Evolutionary conservation across 2,329 filamentous ascomycete genomes (phyloP).

Genomic region (Xylariaceae sp.): DNA sequence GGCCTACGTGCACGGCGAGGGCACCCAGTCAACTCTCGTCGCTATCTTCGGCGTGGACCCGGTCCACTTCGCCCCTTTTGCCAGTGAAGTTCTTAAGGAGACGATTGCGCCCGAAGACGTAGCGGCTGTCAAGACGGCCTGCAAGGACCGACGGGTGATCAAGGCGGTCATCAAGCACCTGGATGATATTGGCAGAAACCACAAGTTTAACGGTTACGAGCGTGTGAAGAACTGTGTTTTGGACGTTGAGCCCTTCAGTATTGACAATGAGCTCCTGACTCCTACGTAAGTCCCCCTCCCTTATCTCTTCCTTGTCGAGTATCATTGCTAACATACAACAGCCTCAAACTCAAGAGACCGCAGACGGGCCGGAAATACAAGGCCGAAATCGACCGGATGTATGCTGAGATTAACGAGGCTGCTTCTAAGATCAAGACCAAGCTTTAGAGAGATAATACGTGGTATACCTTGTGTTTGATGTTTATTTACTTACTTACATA

Average conservation of each 20-base stretch:
- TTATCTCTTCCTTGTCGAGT: no score
- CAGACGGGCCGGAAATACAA: conserved; percentile 50
- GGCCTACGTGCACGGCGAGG: conserved; percentile 88
- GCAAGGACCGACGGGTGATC: conserved; percentile 63
- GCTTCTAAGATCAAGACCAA: conserved; percentile 38
- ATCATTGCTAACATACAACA: conserved; percentile 31
- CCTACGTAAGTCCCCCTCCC: conserved; percentile 66
- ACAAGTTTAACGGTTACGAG: conserved; percentile 92
- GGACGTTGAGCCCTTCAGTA: conserved; percentile 81
- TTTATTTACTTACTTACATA: neutral
- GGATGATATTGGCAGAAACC: conserved; percentile 69
- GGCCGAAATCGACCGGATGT: conserved; percentile 51
- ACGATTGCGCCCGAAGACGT: conserved; percentile 60
- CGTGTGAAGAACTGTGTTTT: conserved; percentile 68
- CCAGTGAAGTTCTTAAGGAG: conserved; percentile 68
- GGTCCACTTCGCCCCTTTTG: conserved; percentile 73
- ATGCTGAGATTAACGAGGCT: conserved; percentile 46
- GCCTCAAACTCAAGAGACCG: conserved; percentile 56
- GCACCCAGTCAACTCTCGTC: conserved; percentile 73
- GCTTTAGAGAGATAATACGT: conserved; percentile 35
- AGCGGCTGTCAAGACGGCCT: conserved; percentile 60
- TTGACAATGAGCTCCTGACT: conserved; percentile 86
- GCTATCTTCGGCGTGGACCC: conserved; percentile 85
- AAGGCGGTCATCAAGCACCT: conserved; percentile 73
- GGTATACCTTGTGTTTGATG: no score